Conservation (phyloP, 352 stramenopile genomes). For the Lagenidium giganteum region DNA sequence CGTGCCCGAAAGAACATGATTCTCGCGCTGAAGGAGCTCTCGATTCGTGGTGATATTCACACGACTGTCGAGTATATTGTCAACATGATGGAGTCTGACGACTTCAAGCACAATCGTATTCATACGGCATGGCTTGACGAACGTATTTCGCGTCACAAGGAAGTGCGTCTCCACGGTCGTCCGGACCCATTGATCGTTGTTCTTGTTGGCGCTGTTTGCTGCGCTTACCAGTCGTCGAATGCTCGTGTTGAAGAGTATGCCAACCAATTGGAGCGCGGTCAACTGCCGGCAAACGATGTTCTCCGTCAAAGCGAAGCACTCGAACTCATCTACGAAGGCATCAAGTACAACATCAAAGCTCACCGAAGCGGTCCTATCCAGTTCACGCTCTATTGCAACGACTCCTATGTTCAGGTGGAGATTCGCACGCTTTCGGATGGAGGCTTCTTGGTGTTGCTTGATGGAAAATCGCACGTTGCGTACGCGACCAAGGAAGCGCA, state of each 20-base stretch:
- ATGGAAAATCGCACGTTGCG: constrained; percentile 95
- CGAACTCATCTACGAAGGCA: constrained; percentile 98
- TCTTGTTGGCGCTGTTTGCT: constrained; percentile 85
- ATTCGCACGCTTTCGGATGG: constrained; percentile 96
- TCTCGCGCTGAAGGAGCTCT: constrained; percentile 98
- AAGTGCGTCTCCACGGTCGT: constrained; percentile 79
- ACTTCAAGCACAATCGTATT: constrained; percentile 99
- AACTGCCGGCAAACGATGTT: constrained; percentile 89
- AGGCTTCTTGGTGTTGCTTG: constrained; percentile 97
- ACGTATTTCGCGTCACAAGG: constrained; percentile 93
- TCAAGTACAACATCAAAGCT: constrained; percentile 97
- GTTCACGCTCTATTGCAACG: constrained; percentile 90
- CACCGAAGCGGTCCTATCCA: constrained; percentile 87
- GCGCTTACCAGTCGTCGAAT: constrained; percentile 76
- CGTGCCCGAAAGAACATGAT: constrained; percentile 98
- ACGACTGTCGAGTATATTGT: constrained; percentile 99
- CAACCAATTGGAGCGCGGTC: constrained; percentile 81
- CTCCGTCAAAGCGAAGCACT: constrained; percentile 84
- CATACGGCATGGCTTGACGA: constrained; percentile 99
- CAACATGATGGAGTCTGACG: constrained; percentile 98
- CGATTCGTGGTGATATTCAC: constrained; percentile 99
- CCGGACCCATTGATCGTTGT: constrained; percentile 85
- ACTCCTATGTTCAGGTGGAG: constrained; percentile 89
- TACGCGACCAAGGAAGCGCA: constrained; percentile 93
- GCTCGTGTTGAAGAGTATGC: constrained; percentile 73